These are phyloP conservation scores for Sporothrix brunneoviolacea DNA, from an alignment of 2,329 filamentous ascomycete species.

Conservation along the genomic window DNA sequence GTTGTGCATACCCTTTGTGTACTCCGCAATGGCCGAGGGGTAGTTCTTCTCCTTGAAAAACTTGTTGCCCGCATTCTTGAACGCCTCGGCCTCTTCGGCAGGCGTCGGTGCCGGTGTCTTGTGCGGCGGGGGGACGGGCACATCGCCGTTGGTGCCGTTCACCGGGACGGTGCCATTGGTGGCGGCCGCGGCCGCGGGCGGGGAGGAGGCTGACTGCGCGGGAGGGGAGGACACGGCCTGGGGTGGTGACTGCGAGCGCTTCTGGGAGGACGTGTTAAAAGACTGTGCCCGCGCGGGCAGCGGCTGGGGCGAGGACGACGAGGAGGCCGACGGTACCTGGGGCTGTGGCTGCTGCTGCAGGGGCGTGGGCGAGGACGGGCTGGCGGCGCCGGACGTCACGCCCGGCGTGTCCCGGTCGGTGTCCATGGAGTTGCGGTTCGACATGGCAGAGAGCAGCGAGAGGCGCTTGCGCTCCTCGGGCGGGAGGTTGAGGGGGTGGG, in stretches of 20 bases:
- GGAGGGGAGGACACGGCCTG: slow-evolving; percentile 8
- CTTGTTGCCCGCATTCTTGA: slow-evolving; percentile 90
- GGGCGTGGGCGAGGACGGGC: slow-evolving; percentile 47
- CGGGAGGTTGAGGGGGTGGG: slow-evolving; percentile 82
- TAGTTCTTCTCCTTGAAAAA: slow-evolving; percentile 96
- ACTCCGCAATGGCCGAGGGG: slow-evolving; percentile 79
- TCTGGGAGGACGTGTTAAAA: slow-evolving; percentile 7
- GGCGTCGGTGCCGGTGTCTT: slow-evolving; percentile 57
- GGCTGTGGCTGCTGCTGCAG: slow-evolving; percentile 37
- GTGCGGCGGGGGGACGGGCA: slow-evolving; percentile 67
- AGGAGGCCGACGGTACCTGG: slow-evolving; percentile 29
- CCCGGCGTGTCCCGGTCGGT: slow-evolving; percentile 60
- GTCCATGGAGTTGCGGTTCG: slow-evolving; percentile 64
- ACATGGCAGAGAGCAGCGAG: slow-evolving; percentile 60
- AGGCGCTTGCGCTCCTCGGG: slow-evolving; percentile 80
- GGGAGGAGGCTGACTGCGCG: slow-evolving; percentile 22
- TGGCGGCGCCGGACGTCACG: slow-evolving; percentile 26
- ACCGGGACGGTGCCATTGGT: slow-evolving; percentile 40
- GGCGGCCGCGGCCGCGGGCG: background rate
- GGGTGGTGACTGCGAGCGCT: slow-evolving; percentile 29
- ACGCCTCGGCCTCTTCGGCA: slow-evolving; percentile 76
- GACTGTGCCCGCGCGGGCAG: slow-evolving; percentile 4
- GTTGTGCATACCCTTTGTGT: slow-evolving; percentile 88
- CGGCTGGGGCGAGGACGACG: too few species aligned
- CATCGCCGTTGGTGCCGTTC: slow-evolving; percentile 29